Evolutionary conservation across 768 basidiomycete species (phyloP), one percentile per base, ranked within the genome.

Genomic region (Gymnopilus dilepis): DNA sequence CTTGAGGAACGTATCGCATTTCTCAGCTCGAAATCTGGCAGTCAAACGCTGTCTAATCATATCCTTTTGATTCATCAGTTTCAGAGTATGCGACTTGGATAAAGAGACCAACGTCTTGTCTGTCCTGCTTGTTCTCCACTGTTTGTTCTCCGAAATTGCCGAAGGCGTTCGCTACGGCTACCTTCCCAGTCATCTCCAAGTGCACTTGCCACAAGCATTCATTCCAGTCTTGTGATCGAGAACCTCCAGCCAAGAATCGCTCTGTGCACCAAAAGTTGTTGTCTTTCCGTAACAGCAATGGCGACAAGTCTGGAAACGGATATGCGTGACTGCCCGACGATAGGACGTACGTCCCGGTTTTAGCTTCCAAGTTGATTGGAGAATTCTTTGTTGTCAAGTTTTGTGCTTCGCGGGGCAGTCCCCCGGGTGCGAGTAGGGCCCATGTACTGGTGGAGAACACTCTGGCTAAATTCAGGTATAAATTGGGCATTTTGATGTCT

Each of bases 151-250:
- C 45, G 33, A 26, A 4, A 59, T 51, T 50, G 26, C 21, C n/a
- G 8, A 60, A 28, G 43, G 41, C 12, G 15, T 62, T 53, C 7
- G 65, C 15, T n/a, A 55, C 22, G 13, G 58, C 51, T 9, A 66
- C 70, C 21, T 70, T 70, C 9, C 86, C 87, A 34, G 78, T 80
- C 57, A 77, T 80, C 58, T 86, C 82, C 26, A 89, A 76, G 77
- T 83, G 84, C 59, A 88, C 60, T 65, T 86, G 84, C 87, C 88
- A 90, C 13, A 89, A 71, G 69, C 88, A 90, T 60, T 87, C 85
- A 33, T 80, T 76, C 88, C 88, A 90, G 60, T 88, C 86, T 3
- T 77, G 71, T 1, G 65, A 61, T 21, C 86, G 84, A 22, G 82
- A 79, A 33, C 73, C 70, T 47, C 73, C 69, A 17, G 80, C 64